Evolutionary conservation across 2,329 filamentous ascomycete genomes (phyloP), one percentile per base, ranked within the genome.

Genomic region (Aspergillus tubingensis): DNA sequence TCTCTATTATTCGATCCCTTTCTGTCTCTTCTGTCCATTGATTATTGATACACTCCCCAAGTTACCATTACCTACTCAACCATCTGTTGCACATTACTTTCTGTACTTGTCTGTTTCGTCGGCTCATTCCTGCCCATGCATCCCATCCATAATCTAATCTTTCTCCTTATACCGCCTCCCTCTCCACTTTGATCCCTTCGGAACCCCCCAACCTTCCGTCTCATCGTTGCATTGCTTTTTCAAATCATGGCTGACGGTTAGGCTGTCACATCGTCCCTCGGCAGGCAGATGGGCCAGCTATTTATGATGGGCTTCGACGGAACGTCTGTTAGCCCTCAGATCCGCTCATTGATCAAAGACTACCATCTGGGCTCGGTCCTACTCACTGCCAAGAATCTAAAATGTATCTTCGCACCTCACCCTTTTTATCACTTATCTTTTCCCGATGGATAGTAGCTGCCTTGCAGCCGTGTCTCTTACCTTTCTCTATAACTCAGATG

Each of bases 311-410:
- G 86, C 71, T 88, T 88, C 71, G 86, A 88, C 78, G 86, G 86
- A 52, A 87, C 85, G 47, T 79, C 81, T 47, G 84, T 88, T 59
- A 87, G 84, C 65, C 83, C 85, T 54, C 83, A 88, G 73, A 87
- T 88, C 68, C 82, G 81, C 66, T 82, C 82, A 50, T 80, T 88
- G 47, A 88, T 88, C 67, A 82, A 87, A 69, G 79, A 87, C 65
- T 83, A 88, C 74, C 91, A 98, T 74, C 83, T 99, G 51, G 95
- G 95, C 58, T 95, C 92, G 55, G 91, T 98, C 71, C 72, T 85
- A 79, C 74, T 88, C 57, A 86, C 85, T 47, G 86, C 86, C 50
- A 88, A 88, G 74, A 88, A 88, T 68, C 75, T 88, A 48, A 87
- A 86, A 81, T 88, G 86, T 88, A 77, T 64, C 82, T 30, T 38